Base-by-base conservation (phyloP, 352 stramenopile genomes). In the Globisporangium emineosum region DNA sequence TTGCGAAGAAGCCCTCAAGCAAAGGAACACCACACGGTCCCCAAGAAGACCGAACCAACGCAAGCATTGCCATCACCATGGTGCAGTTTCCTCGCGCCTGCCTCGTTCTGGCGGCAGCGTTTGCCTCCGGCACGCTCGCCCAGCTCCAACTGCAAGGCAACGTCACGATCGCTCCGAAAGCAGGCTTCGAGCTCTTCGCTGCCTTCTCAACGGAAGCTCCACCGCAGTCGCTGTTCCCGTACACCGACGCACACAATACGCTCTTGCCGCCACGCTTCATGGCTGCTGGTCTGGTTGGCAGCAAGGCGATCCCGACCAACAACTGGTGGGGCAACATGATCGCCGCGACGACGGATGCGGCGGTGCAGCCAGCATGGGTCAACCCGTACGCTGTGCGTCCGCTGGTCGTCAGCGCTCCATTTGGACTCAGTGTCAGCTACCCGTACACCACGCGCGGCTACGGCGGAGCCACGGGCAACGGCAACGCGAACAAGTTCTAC, bases 321-420 rank as follows among this genome's bases (percentile, higher is more conserved):
- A 75, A 86, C 57, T 91, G 82, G 82, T 91, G 82, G 82, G 79
- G 78, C 51, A 91, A 89, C 64, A 70, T 91, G 23, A 91, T 91
- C 62, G 76, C 70, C 40, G 57, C 55, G 55, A 63, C 62, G 29
- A 68, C 19, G 5, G 60, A 74, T 27, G 43, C 75, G 2, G 25
- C 69, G 17, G 65, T 87, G 45, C 66, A 86, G 29, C 75, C 78
- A 2, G 78, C 83, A 29, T 91, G 82, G 82, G 75, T 75, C 2
- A 91, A 91, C 54, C 82, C 82, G 55, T 91, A 86, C 68, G 77
- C 70, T 13, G 55, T 88, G 4, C 79, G 76, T 12, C 75, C 78
- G 9, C 71, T 64, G 42, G 67, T 84, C 40, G 65, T 66, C 21
- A 58, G 54, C 29, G 66, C 77, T 19, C 78, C 78, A 1, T 83